Evolutionary conservation across 768 basidiomycete species (phyloP), one percentile per base, ranked within the genome.

Genomic region (Trichaptum fuscoviolaceum): DNA sequence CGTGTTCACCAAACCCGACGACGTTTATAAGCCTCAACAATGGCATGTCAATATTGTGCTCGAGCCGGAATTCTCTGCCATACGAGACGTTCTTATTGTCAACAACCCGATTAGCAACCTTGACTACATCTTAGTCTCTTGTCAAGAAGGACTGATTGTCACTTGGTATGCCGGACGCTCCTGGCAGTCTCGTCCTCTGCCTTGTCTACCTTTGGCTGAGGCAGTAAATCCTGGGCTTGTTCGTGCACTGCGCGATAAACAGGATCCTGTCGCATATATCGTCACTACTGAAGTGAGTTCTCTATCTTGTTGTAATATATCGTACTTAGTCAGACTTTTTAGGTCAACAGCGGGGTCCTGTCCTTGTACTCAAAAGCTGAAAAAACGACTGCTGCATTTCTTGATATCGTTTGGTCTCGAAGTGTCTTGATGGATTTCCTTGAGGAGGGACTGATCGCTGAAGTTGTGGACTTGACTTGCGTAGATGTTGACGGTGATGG

Each of bases 41-140:
- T 61, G 59, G 59, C 59, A 25, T 34, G 59, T 34, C 59, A 61
- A 25, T 61, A 61, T 34, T 61, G 59, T 34, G 4, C 59, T 61
- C 18, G 59, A 61, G 23, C 24, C 24, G 24, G 59, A 61, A 34
- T 61, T 61, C 30, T 25, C 59, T 61, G 59, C 25, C 59, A 34
- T 61, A 25, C 30, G 18, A 25, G 59, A 61, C 30, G 24, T 25
- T 15, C 23, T 61, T 3, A 18, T 61, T 2, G 59, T 61, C 17
- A 61, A 61, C 6, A 52, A 52, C 20, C 25, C 59, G 15, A 15
- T 18, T 15, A 34, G 4, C 5, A 34, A 34, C 24, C 59, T 61
- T 17, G 59, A 61, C 23, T 25, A 34, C 18, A 17, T 61, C 59
- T 12, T 61, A 15, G 59, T 61, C 59, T 61, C 59, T 34, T 25